Conservation (phyloP, 331 rosid species). For the Malus hybrid region DNA sequence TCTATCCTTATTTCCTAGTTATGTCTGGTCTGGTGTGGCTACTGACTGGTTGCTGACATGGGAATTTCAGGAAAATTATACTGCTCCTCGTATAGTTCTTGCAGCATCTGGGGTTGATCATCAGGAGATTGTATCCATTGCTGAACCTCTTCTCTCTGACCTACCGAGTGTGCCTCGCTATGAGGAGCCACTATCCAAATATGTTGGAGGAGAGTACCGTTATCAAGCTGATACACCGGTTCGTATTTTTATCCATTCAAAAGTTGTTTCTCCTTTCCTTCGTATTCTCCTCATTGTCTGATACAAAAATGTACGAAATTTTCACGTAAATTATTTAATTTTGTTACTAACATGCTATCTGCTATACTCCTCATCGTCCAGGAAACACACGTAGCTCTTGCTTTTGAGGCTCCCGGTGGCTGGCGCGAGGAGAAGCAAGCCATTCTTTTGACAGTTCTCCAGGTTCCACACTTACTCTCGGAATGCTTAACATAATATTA, state of each 20-base stretch:
- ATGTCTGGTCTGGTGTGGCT: neutral
- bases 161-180: slow-evolving; percentile 44
- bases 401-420: slow-evolving; percentile 90
- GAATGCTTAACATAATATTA: neutral
- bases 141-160: slow-evolving; percentile 87
- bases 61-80: slow-evolving; percentile 77
- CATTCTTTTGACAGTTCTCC: slow-evolving; percentile 76
- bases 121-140: slow-evolving; percentile 70
- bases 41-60: slow-evolving; percentile 18
- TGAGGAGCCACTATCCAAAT: slow-evolving; percentile 62
- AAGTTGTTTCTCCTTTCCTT: neutral
- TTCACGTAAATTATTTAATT: neutral
- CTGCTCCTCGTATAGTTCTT: slow-evolving; percentile 91
- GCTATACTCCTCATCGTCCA: slow-evolving; percentile 15
- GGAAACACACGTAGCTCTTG: slow-evolving; percentile 82
- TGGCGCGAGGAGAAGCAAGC: slow-evolving; percentile 83
- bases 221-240: slow-evolving; percentile 76
- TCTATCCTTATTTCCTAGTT: neutral
- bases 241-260: slow-evolving; percentile 19
- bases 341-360: slow-evolving; percentile 5
- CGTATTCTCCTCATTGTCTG: neutral
- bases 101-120: slow-evolving; percentile 93
- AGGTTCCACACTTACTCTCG: slow-evolving; percentile 39
- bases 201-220: slow-evolving; percentile 93
- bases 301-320: neutral